phyloP scores from a whole-genome alignment of 164 flowering plant genomes.

The Magnolia changhungtana region DNA sequence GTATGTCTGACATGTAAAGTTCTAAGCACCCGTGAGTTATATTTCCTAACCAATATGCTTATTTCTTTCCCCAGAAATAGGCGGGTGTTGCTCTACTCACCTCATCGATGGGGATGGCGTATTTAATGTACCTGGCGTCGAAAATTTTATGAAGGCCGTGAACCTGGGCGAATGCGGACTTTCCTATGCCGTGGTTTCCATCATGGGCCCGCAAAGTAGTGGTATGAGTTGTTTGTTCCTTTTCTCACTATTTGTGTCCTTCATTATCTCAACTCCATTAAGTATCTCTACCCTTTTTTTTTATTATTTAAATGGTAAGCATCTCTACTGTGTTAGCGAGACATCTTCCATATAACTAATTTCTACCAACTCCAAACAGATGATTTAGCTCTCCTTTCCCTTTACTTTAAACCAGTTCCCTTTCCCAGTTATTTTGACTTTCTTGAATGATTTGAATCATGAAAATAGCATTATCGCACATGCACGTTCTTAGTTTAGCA shows the following conservation, averaged over 20 bases:
- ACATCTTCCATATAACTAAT: background rate
- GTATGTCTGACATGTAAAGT: no score
- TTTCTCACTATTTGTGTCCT: no score
- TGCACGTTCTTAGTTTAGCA: no score
- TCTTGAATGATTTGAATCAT: no score
- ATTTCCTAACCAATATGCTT: background rate
- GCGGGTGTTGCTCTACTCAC: conserved; percentile 66
- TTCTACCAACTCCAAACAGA: background rate
- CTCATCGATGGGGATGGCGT: conserved; percentile 91
- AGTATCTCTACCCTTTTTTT: background rate
- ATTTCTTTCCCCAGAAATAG: conserved; percentile 26
- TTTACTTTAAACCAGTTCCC: background rate
- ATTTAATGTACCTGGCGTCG: conserved; percentile 71
- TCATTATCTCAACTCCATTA: background rate
- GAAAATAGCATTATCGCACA: no score
- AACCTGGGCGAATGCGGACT: conserved; percentile 81
- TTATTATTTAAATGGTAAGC: background rate
- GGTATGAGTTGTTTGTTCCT: conserved; percentile 43
- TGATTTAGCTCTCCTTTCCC: background rate
- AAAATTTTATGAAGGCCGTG: conserved; percentile 65
- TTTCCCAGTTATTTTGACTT: no score
- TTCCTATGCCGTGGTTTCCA: conserved; percentile 94
- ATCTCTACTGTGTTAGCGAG: background rate
- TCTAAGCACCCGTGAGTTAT: background rate
- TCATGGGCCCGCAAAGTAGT: conserved; percentile 99